Conservation (phyloP, 371 early-diverging fungal species). For the Dentiscutata heterogama region DNA sequence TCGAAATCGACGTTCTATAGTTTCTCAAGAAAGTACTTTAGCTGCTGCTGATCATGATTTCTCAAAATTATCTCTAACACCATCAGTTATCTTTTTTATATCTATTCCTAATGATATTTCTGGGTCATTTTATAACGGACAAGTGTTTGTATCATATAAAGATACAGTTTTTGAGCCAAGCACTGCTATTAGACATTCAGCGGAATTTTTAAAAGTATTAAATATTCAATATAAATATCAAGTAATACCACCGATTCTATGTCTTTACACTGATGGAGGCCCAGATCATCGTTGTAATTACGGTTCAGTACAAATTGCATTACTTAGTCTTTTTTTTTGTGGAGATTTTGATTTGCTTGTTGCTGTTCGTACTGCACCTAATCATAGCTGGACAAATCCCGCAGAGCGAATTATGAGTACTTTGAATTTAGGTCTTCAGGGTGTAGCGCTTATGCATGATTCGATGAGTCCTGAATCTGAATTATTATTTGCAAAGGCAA, state of each 20-base stretch:
- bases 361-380: background rate
- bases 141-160: background rate
- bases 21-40: background rate
- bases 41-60: background rate
- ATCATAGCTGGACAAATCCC: background rate
- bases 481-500: background rate
- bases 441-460: background rate
- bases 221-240: background rate
- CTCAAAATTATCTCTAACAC: background rate
- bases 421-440: background rate
- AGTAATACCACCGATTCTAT: background rate
- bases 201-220: background rate
- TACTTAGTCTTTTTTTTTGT: background rate
- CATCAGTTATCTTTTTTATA: background rate
- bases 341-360: background rate
- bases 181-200: background rate
- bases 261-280: background rate
- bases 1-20: background rate
- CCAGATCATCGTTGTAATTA: background rate
- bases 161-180: background rate
- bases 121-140: background rate
- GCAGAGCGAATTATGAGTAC: background rate
- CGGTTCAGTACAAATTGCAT: constrained; percentile 8
- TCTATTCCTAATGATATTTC: background rate
- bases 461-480: background rate